These are phyloP conservation scores for Xenoacremonium recifei DNA, from an alignment of 2,329 filamentous ascomycete species.

Conservation along the genomic window DNA sequence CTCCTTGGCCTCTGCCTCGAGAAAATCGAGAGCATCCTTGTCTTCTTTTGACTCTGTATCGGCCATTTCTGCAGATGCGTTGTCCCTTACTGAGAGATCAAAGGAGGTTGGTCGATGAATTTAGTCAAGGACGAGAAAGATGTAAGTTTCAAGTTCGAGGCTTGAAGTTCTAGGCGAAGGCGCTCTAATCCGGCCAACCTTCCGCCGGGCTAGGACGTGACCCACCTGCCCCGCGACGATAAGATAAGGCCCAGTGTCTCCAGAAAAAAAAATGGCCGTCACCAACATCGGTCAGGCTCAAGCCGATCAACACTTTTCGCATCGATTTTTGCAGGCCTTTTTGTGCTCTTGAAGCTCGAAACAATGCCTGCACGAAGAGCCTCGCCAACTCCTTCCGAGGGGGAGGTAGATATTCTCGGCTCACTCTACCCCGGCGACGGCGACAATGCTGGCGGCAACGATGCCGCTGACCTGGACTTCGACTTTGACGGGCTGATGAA, in stretches of 20 bases:
- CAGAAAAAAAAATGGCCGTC: conserved; percentile 30
- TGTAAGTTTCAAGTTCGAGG: conserved; percentile 6
- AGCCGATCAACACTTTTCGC: conserved; percentile 6
- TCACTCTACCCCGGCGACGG: conserved; percentile 67
- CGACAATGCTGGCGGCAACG: conserved; percentile 42
- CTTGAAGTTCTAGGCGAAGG: conserved; percentile 3
- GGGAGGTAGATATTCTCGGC: conserved; percentile 85
- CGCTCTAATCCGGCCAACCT: conserved; percentile 3
- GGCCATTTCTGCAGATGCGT: too few relatives aligned
- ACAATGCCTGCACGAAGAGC: conserved; percentile 69
- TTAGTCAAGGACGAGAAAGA: conserved; percentile 2
- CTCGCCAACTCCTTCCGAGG: conserved; percentile 84
- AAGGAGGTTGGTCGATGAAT: too few relatives aligned
- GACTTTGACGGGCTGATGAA: conserved; percentile 63
- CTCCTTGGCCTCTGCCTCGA: conserved; percentile 84
- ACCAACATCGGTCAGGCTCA: conserved; percentile 9
- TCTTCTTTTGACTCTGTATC: conserved; percentile 51
- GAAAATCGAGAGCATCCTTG: conserved; percentile 73
- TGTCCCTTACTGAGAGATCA: too few relatives aligned
- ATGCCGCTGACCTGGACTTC: conserved; percentile 43
- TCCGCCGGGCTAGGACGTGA: too few relatives aligned
- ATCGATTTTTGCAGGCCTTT: too few relatives aligned
- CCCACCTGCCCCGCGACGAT: conserved; percentile 34
- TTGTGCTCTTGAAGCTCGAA: too few relatives aligned
- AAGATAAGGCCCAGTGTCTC: conserved; percentile 32